Percentiles rank a stretch among this genome's conserved stretches.
Conservation (phyloP, 2,329 filamentous ascomycete genomes). For the Cladophialophora chaetospira region DNA sequence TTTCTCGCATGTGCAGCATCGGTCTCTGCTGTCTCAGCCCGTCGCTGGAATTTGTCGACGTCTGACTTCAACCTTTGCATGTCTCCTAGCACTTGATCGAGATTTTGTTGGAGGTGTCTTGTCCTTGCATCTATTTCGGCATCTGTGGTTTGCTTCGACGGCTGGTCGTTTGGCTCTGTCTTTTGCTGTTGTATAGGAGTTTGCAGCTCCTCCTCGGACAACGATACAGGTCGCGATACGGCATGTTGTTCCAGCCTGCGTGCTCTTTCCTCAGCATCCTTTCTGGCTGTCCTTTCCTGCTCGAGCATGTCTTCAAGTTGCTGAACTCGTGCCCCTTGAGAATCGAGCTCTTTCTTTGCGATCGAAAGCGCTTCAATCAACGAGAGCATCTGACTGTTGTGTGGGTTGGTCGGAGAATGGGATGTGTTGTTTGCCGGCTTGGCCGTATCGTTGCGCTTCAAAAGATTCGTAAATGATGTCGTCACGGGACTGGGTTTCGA, state of each 20-base stretch:
- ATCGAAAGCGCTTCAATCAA: conserved; percentile 81
- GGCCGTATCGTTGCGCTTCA: conserved; percentile 77
- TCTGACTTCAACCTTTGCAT: conserved; percentile 80
- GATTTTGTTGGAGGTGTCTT: conserved; percentile 64
- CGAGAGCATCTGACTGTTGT: conserved; percentile 75
- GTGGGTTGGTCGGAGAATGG: conserved; percentile 51
- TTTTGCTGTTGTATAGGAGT: conserved; percentile 16
- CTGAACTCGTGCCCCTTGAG: conserved; percentile 75
- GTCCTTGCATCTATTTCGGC: conserved; percentile 44
- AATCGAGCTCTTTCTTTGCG: conserved; percentile 83
- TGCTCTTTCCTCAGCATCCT: conserved; percentile 80
- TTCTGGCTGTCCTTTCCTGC: conserved; percentile 77
- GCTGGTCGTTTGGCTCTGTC: conserved; percentile 26
- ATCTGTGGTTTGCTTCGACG: conserved; percentile 32
- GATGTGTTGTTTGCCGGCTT: conserved; percentile 59
- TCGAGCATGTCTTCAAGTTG: conserved; percentile 77
- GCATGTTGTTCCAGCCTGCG: conserved; percentile 68
- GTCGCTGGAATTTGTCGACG: conserved; percentile 73
- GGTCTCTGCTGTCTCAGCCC: conserved; percentile 77
- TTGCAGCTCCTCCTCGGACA: conserved; percentile 38
- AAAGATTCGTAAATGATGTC: conserved; percentile 55
- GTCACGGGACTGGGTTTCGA: conserved; percentile 51
- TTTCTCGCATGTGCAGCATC: conserved; percentile 73
- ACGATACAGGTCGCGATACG: conserved; percentile 40
- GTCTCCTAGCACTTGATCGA: conserved; percentile 75